phyloP scores from a whole-genome alignment of 441 rosid genomes.

The Flueggea neowawraea region DNA sequence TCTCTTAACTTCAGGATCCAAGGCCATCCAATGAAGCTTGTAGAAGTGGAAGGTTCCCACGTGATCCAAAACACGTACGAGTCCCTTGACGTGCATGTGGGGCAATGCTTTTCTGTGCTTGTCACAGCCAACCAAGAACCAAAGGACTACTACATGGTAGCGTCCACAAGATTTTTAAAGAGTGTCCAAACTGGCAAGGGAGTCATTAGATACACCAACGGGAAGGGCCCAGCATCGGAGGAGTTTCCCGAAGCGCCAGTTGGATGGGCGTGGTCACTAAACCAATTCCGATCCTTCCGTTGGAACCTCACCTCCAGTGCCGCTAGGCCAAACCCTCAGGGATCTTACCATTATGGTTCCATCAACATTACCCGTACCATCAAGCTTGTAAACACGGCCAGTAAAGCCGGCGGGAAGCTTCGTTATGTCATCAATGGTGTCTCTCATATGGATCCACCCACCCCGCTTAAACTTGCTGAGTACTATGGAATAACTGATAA shows the following conservation, averaged over 20 bases:
- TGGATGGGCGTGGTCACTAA: constrained; percentile 75
- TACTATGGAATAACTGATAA: constrained; percentile 42
- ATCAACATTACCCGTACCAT: constrained; percentile 66
- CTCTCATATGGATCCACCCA: constrained; percentile 43
- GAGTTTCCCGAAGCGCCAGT: constrained; percentile 47
- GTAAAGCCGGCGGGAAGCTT: constrained; percentile 37
- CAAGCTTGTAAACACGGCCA: constrained; percentile 38
- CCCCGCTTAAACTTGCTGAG: constrained; percentile 70
- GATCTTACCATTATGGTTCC: constrained; percentile 66
- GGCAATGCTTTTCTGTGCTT: constrained; percentile 50
- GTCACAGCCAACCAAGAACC: constrained; percentile 50
- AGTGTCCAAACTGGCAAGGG: constrained; percentile 31
- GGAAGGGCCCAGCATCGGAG: constrained; percentile 37
- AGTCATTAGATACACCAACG: constrained; percentile 44
- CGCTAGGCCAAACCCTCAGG: constrained; percentile 78
- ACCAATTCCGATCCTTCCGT: constrained; percentile 68
- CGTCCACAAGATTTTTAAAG: constrained; percentile 58
- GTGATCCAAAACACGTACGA: constrained; percentile 55
- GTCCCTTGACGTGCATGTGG: constrained; percentile 69
- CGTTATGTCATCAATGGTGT: constrained; percentile 64
- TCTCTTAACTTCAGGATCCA: constrained; percentile 66
- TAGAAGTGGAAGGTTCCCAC: constrained; percentile 79
- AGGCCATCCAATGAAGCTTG: constrained; percentile 60
- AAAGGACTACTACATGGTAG: constrained; percentile 61
- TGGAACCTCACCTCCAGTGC: constrained; percentile 77